These are phyloP conservation scores for Lachancea meyersii DNA, from an alignment of 805 yeast species.

Conservation along the genomic window DNA sequence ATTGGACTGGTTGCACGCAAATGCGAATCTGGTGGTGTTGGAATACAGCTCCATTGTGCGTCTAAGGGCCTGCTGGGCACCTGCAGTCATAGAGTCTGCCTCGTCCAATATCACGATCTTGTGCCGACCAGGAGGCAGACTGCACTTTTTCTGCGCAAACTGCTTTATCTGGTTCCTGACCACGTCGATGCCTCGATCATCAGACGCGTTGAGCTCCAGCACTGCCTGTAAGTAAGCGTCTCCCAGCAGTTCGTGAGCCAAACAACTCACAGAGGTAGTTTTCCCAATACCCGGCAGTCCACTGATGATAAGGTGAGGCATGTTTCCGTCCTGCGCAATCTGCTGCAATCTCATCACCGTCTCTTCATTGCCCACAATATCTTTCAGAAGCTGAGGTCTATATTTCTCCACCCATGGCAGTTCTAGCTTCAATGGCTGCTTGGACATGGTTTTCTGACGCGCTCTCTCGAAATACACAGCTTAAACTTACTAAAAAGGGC, in stretches of 20 bases:
- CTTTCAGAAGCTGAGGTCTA: slow-evolving; percentile 71
- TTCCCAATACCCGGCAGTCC: slow-evolving; percentile 97
- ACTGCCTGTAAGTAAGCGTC: slow-evolving; percentile 72
- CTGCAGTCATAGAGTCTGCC: slow-evolving; percentile 95
- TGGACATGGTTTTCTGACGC: slow-evolving; percentile 1
- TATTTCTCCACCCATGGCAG: slow-evolving; percentile 86
- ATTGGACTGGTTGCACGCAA: slow-evolving; percentile 91
- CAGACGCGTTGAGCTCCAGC: slow-evolving; percentile 89
- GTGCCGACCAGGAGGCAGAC: slow-evolving; percentile 81
- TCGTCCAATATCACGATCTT: slow-evolving; percentile 91
- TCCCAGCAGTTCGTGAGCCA: slow-evolving; percentile 80
- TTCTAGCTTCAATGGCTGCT: slow-evolving; percentile 19
- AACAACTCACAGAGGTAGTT: slow-evolving; percentile 87
- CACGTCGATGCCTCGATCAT: slow-evolving; percentile 95
- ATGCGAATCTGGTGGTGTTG: slow-evolving; percentile 95
- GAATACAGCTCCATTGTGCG: slow-evolving; percentile 94
- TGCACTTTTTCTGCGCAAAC: slow-evolving; percentile 91
- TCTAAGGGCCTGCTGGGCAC: slow-evolving; percentile 91
- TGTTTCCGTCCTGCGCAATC: slow-evolving; percentile 87
- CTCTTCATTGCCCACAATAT: slow-evolving; percentile 90
- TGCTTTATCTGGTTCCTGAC: slow-evolving; percentile 90
- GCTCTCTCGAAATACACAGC: background rate
- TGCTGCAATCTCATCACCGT: slow-evolving; percentile 77
- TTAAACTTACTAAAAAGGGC: background rate
- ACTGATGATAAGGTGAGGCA: slow-evolving; percentile 95